Evolutionary conservation across 2,329 filamentous ascomycete genomes (phyloP).

Genomic region (Calonectria hongkongensis): DNA sequence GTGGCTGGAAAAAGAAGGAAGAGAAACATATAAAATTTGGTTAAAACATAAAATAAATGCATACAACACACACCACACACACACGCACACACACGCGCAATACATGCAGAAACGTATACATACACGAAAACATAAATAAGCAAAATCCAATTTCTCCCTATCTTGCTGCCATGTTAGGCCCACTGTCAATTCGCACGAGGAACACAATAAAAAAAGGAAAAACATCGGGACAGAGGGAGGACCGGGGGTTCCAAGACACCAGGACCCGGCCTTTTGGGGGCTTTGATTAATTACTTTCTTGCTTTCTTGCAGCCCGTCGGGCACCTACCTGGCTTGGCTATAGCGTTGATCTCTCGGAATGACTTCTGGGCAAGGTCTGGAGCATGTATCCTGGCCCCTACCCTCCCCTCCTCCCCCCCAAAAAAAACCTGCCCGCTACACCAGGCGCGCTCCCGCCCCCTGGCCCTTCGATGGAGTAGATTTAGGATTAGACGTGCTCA

Average conservation of each 20-base stretch:
- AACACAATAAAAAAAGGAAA: constrained; percentile 11
- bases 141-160: background rate
- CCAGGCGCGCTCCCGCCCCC: constrained; percentile 20
- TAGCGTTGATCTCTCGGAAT: constrained; percentile 17
- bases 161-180: background rate
- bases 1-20: background rate
- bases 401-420: too few relatives aligned
- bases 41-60: too few relatives aligned
- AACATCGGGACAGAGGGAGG: constrained; percentile 18
- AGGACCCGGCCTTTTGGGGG: constrained; percentile 14
- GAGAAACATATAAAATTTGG: background rate
- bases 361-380: constrained; percentile 6
- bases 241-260: background rate
- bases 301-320: constrained; percentile 16
- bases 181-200: background rate
- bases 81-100: too few relatives aligned
- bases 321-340: constrained; percentile 24
- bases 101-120: too few relatives aligned
- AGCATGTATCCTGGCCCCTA: constrained; percentile 5
- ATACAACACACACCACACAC: too few relatives aligned
- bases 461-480: constrained; percentile 3
- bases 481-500: constrained; percentile 23
- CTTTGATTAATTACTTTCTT: constrained; percentile 26
- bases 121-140: too few relatives aligned
- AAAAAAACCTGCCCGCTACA: background rate